Evolutionary conservation across 805 yeast species (phyloP).

Genomic region (Torulaspora gathmanii): DNA sequence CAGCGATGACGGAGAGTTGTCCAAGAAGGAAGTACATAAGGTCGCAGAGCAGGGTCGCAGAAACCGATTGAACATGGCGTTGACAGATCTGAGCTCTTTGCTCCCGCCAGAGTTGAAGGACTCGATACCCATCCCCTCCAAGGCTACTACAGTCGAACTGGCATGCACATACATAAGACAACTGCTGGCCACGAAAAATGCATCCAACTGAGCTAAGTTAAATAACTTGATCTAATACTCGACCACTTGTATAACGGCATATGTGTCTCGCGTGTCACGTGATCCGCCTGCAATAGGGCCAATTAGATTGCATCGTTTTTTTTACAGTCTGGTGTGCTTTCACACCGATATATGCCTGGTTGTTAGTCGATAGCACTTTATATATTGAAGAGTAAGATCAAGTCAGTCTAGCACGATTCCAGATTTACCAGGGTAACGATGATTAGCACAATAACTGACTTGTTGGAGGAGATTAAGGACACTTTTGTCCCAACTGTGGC

Average conservation of each 20-base stretch:
- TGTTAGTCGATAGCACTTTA: not conserved
- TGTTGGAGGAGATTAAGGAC: slow-evolving; percentile 66
- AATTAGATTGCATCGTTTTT: slow-evolving; percentile 11
- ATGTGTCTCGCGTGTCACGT: too few relatives aligned
- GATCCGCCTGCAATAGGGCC: slow-evolving; percentile 1
- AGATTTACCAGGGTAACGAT: slow-evolving; percentile 16
- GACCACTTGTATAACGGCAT: not conserved
- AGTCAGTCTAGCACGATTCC: not conserved
- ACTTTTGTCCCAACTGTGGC: slow-evolving; percentile 74
- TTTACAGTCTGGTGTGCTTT: not conserved
- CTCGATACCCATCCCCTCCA: slow-evolving; percentile 64
- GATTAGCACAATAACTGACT: slow-evolving; percentile 39
- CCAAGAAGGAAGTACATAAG: slow-evolving; percentile 52
- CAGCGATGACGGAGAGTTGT: slow-evolving; percentile 18
- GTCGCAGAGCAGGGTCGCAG: slow-evolving; percentile 95
- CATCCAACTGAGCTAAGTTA: slow-evolving; percentile 17
- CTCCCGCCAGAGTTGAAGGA: slow-evolving; percentile 61
- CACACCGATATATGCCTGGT: slow-evolving; percentile 1
- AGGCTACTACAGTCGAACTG: slow-evolving; percentile 92
- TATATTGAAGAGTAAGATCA: not conserved
- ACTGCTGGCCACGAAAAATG: slow-evolving; percentile 36
- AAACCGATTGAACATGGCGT: slow-evolving; percentile 84
- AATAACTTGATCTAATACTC: not conserved
- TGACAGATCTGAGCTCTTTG: slow-evolving; percentile 63
- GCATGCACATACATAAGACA: slow-evolving; percentile 66